phyloP scores from a whole-genome alignment of 2,329 filamentous ascomycete genomes.

The Clarireedia hainanense region DNA sequence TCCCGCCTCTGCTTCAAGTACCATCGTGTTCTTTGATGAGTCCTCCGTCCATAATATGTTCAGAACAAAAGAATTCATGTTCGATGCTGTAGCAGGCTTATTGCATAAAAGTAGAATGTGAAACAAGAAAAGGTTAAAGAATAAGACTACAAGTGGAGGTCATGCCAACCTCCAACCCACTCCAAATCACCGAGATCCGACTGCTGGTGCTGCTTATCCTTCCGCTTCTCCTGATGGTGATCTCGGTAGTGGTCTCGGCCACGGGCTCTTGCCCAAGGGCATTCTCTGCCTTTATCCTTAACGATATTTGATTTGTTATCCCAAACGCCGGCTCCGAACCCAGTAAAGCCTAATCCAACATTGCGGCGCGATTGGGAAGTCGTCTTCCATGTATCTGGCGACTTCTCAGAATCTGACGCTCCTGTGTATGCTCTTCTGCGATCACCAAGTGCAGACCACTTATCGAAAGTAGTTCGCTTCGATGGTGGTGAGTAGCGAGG shows the following conservation, averaged over 20 bases:
- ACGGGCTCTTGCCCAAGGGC: conserved; percentile 41
- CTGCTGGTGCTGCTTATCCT: conserved; percentile 36
- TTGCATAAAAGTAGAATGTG: conserved; percentile 3
- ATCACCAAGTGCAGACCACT: conserved; percentile 84
- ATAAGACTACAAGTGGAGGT: conserved; percentile 47
- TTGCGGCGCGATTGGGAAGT: conserved; percentile 31
- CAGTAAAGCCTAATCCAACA: conserved; percentile 39
- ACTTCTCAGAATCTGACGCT: conserved; percentile 41
- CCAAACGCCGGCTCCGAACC: conserved; percentile 33
- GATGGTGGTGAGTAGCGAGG: conserved; percentile 57
- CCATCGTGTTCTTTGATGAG: background rate
- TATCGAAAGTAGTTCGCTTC: conserved; percentile 61
- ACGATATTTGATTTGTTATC: conserved; percentile 26
- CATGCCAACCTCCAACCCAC: conserved; percentile 89
- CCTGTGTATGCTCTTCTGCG: conserved; percentile 62
- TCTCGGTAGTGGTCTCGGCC: conserved; percentile 35
- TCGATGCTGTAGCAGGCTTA: conserved; percentile 11
- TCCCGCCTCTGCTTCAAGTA: background rate
- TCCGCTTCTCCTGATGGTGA: conserved; percentile 33
- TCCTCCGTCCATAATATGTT: conserved; percentile 5
- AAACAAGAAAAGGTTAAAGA: conserved; percentile 10
- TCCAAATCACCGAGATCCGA: conserved; percentile 68
- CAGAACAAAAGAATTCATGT: conserved; percentile 9
- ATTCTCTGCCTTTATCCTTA: conserved; percentile 35
- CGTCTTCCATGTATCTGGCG: conserved; percentile 38